Conservation (phyloP, 768 basidiomycete species). For the Phanerodontia chrysosporium region DNA sequence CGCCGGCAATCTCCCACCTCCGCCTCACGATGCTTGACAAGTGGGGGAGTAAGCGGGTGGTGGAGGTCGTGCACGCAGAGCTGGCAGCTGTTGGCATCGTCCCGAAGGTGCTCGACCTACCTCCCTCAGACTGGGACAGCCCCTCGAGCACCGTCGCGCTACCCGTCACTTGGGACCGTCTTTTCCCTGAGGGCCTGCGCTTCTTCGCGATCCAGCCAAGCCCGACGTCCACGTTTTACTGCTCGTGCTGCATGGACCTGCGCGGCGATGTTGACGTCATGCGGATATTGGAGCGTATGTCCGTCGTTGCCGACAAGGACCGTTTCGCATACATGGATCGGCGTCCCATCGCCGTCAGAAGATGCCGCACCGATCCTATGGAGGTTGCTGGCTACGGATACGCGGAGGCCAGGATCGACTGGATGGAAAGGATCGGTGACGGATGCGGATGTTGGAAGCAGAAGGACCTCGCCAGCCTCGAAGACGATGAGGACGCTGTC, state of each 20-base stretch:
- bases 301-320: constrained; percentile 12
- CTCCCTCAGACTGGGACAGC: constrained; percentile 11
- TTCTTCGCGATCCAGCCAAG: constrained; percentile 18
- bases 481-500: background rate
- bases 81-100: constrained; percentile 14
- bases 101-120: constrained; percentile 5
- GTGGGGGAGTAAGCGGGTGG: constrained; percentile 17
- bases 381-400: constrained; percentile 15
- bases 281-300: constrained; percentile 18
- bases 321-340: constrained; percentile 16
- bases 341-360: constrained; percentile 5
- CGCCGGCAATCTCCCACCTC: constrained; percentile 13
- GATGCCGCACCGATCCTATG: constrained; percentile 6
- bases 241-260: constrained; percentile 22
- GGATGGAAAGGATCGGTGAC: constrained; percentile 13
- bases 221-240: constrained; percentile 18
- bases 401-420: constrained; percentile 16
- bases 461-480: background rate
- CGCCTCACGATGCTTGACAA: constrained; percentile 19
- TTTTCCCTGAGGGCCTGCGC: constrained; percentile 8
- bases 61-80: constrained; percentile 19
- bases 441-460: constrained; percentile 16
- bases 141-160: background rate
- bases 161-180: constrained; percentile 9
- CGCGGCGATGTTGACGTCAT: constrained; percentile 18